phyloP scores from a whole-genome alignment of 73 alveolate genomes.

The Uronychia binucleata region DNA sequence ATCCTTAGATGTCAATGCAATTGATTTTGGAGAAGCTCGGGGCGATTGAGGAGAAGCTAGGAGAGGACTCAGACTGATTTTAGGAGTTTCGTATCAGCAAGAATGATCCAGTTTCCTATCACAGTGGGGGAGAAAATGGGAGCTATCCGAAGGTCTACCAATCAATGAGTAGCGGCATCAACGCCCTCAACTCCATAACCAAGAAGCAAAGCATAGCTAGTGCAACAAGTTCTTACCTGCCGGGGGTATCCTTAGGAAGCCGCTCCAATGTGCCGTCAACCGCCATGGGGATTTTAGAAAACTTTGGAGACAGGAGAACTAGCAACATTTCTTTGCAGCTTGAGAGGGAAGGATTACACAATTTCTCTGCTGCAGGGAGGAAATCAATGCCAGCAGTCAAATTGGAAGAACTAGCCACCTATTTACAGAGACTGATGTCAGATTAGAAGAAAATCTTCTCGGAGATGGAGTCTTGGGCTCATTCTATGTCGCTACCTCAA shows the following conservation, averaged over 20 bases:
- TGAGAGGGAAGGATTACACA: neutral
- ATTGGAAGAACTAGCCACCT: neutral
- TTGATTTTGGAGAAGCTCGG: neutral
- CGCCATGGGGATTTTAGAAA: neutral
- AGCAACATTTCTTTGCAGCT: neutral
- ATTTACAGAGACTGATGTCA: neutral
- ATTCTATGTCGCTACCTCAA: neutral
- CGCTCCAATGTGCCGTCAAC: neutral
- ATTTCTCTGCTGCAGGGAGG: neutral
- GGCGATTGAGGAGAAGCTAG: neutral
- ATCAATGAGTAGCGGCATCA: too few species aligned
- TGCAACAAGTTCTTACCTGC: neutral
- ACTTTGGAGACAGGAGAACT: neutral
- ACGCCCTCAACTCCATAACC: too few species aligned
- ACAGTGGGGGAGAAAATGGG: neutral
- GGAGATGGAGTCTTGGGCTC: neutral
- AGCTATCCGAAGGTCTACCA: too few species aligned
- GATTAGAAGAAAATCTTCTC: neutral
- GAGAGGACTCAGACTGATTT: neutral
- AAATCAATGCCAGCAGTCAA: neutral
- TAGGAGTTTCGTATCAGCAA: too few species aligned
- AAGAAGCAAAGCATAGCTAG: neutral
- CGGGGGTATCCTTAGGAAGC: neutral
- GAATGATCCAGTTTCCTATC: too few species aligned
- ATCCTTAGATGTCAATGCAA: neutral